Evolutionary conservation across 2,329 filamentous ascomycete genomes (phyloP).

Genomic region (Chaetomiaceae sp.): DNA sequence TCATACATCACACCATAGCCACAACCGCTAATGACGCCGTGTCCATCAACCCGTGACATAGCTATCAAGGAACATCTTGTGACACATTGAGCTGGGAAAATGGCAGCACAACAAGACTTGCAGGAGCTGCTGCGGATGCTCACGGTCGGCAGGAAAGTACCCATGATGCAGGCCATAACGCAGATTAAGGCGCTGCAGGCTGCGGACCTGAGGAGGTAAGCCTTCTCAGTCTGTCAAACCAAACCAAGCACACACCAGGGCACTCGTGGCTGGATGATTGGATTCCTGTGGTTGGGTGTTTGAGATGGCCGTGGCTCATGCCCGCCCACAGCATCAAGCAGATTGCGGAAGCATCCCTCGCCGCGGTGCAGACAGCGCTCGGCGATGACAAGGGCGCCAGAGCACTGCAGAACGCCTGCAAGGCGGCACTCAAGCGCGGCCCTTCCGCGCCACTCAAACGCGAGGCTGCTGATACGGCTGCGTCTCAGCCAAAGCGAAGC

Average conservation of each 20-base stretch:
- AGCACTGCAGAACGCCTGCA: slow-evolving; percentile 48
- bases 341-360: slow-evolving; percentile 44
- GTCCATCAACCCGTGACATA: no score
- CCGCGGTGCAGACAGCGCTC: slow-evolving; percentile 41
- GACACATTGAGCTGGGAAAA: slow-evolving; percentile 22
- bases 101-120: slow-evolving; percentile 53
- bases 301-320: slow-evolving; percentile 4
- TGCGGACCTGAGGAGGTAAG: slow-evolving; percentile 51
- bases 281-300: no score
- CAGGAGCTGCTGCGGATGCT: slow-evolving; percentile 56
- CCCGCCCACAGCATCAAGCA: slow-evolving; percentile 42
- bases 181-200: slow-evolving; percentile 53
- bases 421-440: slow-evolving; percentile 41
- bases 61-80: no score
- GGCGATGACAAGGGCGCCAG: slow-evolving; percentile 45
- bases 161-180: slow-evolving; percentile 54
- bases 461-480: slow-evolving; percentile 19
- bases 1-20: no score
- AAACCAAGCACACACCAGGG: no score
- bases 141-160: slow-evolving; percentile 48
- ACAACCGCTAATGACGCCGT: no score
- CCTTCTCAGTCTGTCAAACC: slow-evolving; percentile 11
- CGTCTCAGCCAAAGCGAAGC: slow-evolving; percentile 29
- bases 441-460: slow-evolving; percentile 27
- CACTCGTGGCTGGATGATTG: background rate